Evolutionary conservation across 805 yeast species (phyloP), one percentile per base, ranked within the genome.

Genomic region (Starmerella cellae): DNA sequence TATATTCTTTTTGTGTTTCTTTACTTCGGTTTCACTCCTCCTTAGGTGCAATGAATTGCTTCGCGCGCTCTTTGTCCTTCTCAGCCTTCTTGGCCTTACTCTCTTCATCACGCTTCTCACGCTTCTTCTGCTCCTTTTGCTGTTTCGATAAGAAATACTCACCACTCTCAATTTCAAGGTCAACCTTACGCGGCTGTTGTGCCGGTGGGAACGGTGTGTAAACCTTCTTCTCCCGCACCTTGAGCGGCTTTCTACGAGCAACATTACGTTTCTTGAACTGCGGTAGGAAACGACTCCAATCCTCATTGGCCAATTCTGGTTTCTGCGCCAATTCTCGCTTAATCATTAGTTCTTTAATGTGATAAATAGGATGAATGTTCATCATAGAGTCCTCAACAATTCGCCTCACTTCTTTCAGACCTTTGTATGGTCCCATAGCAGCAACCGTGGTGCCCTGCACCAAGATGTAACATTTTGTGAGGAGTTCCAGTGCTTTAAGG

Each of bases 161-260:
- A 74, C 98, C 98, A 68, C 93, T 78, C 64, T 91, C 98, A 63
- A 91, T 85, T 67, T 85, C 94, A 60, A 87, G 68, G 74, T 91
- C 98, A 63, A 91, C 70, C 82, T 91, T 87, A 70, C 97, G 80
- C 58, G 97, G 98, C 52, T 76, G 74, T 65, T 83, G 98, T 40
- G 83, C 82, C 55, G 98, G 97, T 67, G 98, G 98, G 85, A 91
- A 91, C 59, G 98, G 97, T 27, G 98, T 91, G 74, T 88, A 88
- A 3, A 75, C 78, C 64, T 79, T 87, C 71, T 71, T 70, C 48
- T 63, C 73, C 69, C 74, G 73, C 56, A 72, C 66, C 61, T 73
- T 75, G 63, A 73, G 75, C 47, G 91, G 82, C 70, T 79, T 79
- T 79, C 82, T 82, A 59, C 98, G 78, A 29, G 94, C 94, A 51